Evolutionary conservation across 768 basidiomycete species (phyloP).

Genomic region (Lactarius pseudohatsudake): DNA sequence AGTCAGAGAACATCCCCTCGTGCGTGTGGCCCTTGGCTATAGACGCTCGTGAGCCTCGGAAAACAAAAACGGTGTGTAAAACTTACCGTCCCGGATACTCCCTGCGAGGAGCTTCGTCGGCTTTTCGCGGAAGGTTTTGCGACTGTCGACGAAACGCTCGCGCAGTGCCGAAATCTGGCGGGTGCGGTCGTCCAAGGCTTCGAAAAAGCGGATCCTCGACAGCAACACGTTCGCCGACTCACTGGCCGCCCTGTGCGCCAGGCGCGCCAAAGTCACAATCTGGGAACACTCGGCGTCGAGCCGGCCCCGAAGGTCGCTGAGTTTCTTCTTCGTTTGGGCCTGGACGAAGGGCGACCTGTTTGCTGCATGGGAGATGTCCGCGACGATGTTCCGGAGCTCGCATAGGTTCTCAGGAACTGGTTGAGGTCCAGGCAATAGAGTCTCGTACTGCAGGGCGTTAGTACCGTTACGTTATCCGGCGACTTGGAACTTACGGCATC

Average conservation of each 20-base stretch:
- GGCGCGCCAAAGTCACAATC: background rate
- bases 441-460: background rate
- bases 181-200: slow-evolving; percentile 5
- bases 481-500: background rate
- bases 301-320: slow-evolving; percentile 3
- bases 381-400: slow-evolving; percentile 9
- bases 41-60: background rate
- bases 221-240: slow-evolving; percentile 12
- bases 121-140: slow-evolving; percentile 2
- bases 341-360: background rate
- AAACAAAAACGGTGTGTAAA: background rate
- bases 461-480: background rate
- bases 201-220: slow-evolving; percentile 16
- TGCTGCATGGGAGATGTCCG: background rate
- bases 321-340: background rate
- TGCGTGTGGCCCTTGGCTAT: slow-evolving; percentile 1
- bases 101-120: slow-evolving; percentile 3
- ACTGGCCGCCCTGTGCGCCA: slow-evolving; percentile 3
- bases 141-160: slow-evolving; percentile 12
- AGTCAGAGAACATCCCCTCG: background rate
- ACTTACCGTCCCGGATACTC: slow-evolving; percentile 10
- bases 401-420: slow-evolving; percentile 8
- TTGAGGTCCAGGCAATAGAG: background rate
- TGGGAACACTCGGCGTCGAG: slow-evolving; percentile 19
- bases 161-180: slow-evolving; percentile 6